phyloP scores from a whole-genome alignment of 192 early-diverging fungal genomes.

The Podila clonocystis region DNA sequence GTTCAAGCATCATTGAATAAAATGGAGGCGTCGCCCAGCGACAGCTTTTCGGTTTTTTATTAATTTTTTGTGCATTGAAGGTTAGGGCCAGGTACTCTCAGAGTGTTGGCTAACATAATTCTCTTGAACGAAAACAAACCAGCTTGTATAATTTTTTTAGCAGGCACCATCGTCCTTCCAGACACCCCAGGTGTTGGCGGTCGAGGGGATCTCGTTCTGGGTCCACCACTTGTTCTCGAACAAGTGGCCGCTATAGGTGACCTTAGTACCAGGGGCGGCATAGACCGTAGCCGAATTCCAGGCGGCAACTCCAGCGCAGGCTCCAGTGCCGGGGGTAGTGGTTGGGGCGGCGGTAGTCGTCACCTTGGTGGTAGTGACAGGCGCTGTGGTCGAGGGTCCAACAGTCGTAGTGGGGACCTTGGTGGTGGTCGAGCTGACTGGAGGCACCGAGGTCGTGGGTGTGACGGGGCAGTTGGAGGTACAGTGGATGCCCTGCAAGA shows the following conservation, averaged over 20 bases:
- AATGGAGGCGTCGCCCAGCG: too few species aligned
- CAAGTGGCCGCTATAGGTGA: slow-evolving; percentile 33
- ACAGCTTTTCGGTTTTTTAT: too few species aligned
- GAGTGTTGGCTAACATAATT: background rate
- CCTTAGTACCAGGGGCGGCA: slow-evolving; percentile 25
- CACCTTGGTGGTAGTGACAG: background rate
- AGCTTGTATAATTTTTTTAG: background rate
- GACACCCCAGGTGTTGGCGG: slow-evolving; percentile 14
- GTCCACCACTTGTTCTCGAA: slow-evolving; percentile 50
- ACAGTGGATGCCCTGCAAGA: slow-evolving; percentile 31
- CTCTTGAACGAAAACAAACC: too few species aligned
- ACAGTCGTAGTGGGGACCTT: background rate
- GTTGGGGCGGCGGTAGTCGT: background rate
- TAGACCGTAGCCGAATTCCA: slow-evolving; percentile 32
- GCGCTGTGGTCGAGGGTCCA: background rate
- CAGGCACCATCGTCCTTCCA: slow-evolving; percentile 24
- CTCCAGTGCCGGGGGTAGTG: slow-evolving; percentile 11
- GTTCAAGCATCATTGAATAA: too few species aligned
- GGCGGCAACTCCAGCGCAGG: slow-evolving; percentile 29
- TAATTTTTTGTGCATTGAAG: too few species aligned
- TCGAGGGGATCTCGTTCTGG: slow-evolving; percentile 21
- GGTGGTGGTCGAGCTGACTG: background rate
- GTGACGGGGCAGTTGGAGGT: slow-evolving; percentile 17
- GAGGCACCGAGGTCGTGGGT: background rate
- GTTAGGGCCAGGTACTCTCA: background rate